Evolutionary conservation across 2,329 filamentous ascomycete species (phyloP).

Genomic region (Davidsoniella virescens): DNA sequence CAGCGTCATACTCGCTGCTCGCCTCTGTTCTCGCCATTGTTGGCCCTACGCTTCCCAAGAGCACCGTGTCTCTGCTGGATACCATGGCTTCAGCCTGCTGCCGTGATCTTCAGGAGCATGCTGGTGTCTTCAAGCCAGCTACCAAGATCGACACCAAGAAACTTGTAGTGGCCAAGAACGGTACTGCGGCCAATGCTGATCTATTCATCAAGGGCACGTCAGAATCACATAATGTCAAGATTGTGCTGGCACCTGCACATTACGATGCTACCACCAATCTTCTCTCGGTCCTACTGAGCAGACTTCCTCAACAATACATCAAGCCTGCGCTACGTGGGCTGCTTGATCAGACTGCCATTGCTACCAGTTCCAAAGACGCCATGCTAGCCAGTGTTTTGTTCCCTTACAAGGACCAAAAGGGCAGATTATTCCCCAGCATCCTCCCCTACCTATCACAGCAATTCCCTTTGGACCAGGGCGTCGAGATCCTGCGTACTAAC

Average conservation of each 20-base stretch:
- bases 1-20: slow-evolving; percentile 43
- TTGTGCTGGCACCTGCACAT: slow-evolving; percentile 29
- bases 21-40: slow-evolving; percentile 40
- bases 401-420: slow-evolving; percentile 48
- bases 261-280: slow-evolving; percentile 41
- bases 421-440: slow-evolving; percentile 53
- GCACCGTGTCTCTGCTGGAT: slow-evolving; percentile 45
- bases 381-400: slow-evolving; percentile 74
- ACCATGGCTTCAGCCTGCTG: slow-evolving; percentile 53
- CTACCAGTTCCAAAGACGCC: slow-evolving; percentile 50
- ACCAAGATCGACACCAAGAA: slow-evolving; percentile 20
- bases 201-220: slow-evolving; percentile 40
- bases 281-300: slow-evolving; percentile 44
- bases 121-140: slow-evolving; percentile 22
- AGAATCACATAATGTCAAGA: slow-evolving; percentile 6
- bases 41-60: slow-evolving; percentile 51
- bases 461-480: slow-evolving; percentile 43
- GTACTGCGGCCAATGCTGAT: slow-evolving; percentile 47
- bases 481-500: slow-evolving; percentile 55
- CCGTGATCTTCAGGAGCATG: slow-evolving; percentile 48
- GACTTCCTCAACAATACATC: slow-evolving; percentile 48
- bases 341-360: slow-evolving; percentile 66
- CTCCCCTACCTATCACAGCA: slow-evolving; percentile 60
- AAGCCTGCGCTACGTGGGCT: slow-evolving; percentile 56
- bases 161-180: slow-evolving; percentile 19